These are phyloP conservation scores for Zanthoxylum bungeanum DNA, from an alignment of 345 rosid genomes.

Conservation along the genomic window DNA sequence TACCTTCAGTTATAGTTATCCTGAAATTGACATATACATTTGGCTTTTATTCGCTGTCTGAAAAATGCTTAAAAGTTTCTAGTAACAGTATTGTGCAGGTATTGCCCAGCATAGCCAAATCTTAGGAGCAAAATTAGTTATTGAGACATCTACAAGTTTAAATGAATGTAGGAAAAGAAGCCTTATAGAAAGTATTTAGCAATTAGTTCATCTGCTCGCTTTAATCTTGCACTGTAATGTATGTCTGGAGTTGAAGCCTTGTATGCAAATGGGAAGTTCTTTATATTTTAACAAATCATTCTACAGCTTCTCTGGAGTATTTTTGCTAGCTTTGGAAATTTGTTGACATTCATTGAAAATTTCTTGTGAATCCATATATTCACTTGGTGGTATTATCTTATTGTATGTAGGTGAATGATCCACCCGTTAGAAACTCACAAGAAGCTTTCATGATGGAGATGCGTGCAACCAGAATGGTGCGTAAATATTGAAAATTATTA, in stretches of 20 bases:
- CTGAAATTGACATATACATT: neutral
- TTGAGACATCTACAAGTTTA: neutral
- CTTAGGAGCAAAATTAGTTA: neutral
- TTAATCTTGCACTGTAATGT: neutral
- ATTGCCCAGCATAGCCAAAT: neutral
- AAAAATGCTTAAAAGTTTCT: neutral
- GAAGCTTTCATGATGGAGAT: constrained; percentile 94
- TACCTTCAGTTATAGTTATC: neutral
- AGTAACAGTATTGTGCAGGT: neutral
- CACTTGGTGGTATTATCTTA: constrained; percentile 1
- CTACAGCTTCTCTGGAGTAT: neutral
- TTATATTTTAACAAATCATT: neutral
- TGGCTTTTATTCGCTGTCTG: neutral
- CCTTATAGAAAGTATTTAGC: neutral
- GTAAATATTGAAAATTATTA: neutral
- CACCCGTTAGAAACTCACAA: constrained; percentile 75
- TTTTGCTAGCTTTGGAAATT: neutral
- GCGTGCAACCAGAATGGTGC: constrained; percentile 93
- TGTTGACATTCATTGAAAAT: neutral
- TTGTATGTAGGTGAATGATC: constrained; percentile 62
- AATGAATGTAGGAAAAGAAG: neutral
- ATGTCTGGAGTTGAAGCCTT: neutral
- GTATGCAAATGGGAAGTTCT: neutral
- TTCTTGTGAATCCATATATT: neutral
- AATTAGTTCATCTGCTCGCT: neutral